These are phyloP conservation scores for Metarhizium album DNA, from an alignment of 2,329 filamentous ascomycete genomes.

Conservation along the genomic window DNA sequence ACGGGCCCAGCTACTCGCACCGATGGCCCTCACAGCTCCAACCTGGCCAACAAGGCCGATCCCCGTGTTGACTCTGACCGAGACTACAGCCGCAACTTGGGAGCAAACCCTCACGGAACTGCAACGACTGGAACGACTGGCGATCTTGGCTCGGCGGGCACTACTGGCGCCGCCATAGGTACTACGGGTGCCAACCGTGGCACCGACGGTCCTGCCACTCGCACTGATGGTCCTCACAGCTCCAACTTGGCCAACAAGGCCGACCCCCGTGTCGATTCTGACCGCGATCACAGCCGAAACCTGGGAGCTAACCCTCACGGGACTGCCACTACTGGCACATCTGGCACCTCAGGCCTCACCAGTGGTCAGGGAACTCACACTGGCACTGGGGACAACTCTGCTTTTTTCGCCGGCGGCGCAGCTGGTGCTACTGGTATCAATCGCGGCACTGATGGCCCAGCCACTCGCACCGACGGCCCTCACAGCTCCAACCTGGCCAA, in stretches of 20 bases:
- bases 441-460: constrained; percentile 8
- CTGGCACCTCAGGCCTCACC: background rate
- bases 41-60: constrained; percentile 36
- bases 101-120: constrained; percentile 22
- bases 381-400: constrained; percentile 15
- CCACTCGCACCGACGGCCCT: constrained; percentile 25
- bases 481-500: constrained; percentile 36
- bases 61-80: constrained; percentile 41
- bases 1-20: constrained; percentile 16
- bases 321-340: constrained; percentile 14
- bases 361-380: constrained; percentile 12
- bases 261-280: constrained; percentile 43
- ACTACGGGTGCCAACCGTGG: constrained; percentile 5
- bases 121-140: constrained; percentile 12
- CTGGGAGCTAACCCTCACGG: constrained; percentile 18
- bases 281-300: constrained; percentile 29
- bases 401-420: background rate
- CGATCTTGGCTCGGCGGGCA: constrained; percentile 1
- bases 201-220: constrained; percentile 12
- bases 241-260: constrained; percentile 36
- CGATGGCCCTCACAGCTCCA: constrained; percentile 31
- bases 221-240: constrained; percentile 31
- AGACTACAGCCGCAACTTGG: constrained; percentile 26
- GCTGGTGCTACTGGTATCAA: constrained; percentile 11
- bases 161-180: constrained; percentile 22